Evolutionary conservation across 2,329 filamentous ascomycete species (phyloP).

Genomic region (Zalaria sp.): DNA sequence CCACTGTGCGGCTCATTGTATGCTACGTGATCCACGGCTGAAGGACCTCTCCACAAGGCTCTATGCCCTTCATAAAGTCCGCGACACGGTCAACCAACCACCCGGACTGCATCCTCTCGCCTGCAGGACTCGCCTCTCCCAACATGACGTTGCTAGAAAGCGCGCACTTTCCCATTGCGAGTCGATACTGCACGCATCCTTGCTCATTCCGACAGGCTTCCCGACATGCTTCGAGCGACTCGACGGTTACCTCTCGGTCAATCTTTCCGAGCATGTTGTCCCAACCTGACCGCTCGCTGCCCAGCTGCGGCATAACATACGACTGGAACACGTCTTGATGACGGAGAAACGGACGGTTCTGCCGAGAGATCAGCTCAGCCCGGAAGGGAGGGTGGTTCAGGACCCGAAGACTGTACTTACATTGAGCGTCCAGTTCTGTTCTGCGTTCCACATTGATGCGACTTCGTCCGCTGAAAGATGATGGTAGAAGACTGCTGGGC

Average conservation of each 20-base stretch:
- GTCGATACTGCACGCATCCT: slow-evolving; percentile 14
- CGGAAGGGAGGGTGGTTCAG: neutral
- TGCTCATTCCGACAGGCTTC: slow-evolving; percentile 10
- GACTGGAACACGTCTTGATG: slow-evolving; percentile 16
- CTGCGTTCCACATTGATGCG: slow-evolving; percentile 12
- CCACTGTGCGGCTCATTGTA: too few species aligned
- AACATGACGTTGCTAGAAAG: too few species aligned
- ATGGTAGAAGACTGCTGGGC: slow-evolving; percentile 13
- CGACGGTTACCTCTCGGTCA: slow-evolving; percentile 5
- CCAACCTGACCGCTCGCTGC: slow-evolving; percentile 10
- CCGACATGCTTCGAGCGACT: slow-evolving; percentile 10
- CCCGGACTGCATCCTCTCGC: too few species aligned
- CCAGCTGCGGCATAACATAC: slow-evolving; percentile 12
- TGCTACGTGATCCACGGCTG: too few species aligned
- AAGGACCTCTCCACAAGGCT: too few species aligned
- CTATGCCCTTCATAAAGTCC: too few species aligned
- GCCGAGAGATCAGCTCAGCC: neutral
- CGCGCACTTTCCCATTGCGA: too few species aligned
- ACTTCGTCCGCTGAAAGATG: slow-evolving; percentile 11
- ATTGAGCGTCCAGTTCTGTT: slow-evolving; percentile 12
- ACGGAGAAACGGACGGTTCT: neutral
- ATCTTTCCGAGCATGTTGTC: slow-evolving; percentile 10
- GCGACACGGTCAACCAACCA: too few species aligned
- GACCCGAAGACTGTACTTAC: neutral
- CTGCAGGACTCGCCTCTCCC: too few species aligned